A percentile compares a stretch with the other conserved stretches of the same genome.
These are phyloP conservation scores for Piper longum DNA, from an alignment of 164 flowering plant species.

Conservation along the genomic window DNA sequence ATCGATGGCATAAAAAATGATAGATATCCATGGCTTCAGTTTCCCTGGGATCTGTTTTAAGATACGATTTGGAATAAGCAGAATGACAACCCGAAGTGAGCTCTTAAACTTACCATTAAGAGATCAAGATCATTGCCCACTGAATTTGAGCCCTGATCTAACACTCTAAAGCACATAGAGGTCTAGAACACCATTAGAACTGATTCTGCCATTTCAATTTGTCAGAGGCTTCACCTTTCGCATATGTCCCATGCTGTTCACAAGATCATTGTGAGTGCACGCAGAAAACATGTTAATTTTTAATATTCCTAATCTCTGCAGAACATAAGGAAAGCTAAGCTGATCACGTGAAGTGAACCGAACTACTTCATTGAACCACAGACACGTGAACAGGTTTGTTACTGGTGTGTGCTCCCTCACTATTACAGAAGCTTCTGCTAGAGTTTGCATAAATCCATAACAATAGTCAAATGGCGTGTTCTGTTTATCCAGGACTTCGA, in stretches of 20 bases:
- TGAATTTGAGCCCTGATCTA: too few relatives aligned
- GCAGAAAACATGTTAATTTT: constrained; percentile 79
- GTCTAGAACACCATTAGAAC: too few relatives aligned
- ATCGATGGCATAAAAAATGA: too few relatives aligned
- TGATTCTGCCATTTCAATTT: constrained; percentile 10
- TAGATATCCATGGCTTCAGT: too few relatives aligned
- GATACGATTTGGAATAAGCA: too few relatives aligned
- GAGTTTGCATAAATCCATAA: constrained; percentile 50
- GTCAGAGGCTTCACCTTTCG: constrained; percentile 77
- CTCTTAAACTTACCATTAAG: too few relatives aligned
- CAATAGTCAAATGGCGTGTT: neutral
- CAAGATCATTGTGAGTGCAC: constrained; percentile 88
- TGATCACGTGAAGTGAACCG: constrained; percentile 94
- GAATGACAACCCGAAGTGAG: too few relatives aligned
- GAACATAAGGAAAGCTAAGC: constrained; percentile 87
- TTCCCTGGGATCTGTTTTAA: too few relatives aligned
- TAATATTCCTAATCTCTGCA: constrained; percentile 53
- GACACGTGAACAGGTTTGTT: constrained; percentile 82
- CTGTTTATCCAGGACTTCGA: neutral
- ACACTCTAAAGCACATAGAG: too few relatives aligned
- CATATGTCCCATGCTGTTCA: constrained; percentile 84
- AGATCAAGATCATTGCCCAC: too few relatives aligned
- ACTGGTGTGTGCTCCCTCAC: constrained; percentile 72
- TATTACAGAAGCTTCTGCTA: constrained; percentile 79
- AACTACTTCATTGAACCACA: constrained; percentile 95